These are phyloP conservation scores for Microdochium trichocladiopsis DNA, from an alignment of 2,329 filamentous ascomycete species.

Conservation along the genomic window DNA sequence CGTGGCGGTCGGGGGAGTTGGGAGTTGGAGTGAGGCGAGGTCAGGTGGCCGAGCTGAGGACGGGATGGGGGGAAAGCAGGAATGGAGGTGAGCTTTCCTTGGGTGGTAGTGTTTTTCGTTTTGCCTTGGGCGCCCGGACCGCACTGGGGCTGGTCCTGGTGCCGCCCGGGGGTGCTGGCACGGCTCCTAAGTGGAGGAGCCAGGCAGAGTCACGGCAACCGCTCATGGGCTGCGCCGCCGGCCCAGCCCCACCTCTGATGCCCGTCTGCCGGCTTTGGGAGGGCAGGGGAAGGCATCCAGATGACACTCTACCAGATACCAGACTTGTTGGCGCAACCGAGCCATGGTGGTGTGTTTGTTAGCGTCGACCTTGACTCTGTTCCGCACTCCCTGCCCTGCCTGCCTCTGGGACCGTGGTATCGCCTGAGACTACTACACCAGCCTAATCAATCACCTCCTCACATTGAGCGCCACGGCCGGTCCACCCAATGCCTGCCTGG, in stretches of 20 bases:
- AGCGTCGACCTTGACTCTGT: no score
- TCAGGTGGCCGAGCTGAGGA: not conserved
- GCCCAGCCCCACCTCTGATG: not conserved
- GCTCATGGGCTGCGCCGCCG: not conserved
- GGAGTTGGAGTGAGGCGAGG: not conserved
- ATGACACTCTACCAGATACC: not conserved
- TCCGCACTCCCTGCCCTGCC: no score
- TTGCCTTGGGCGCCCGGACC: conserved; percentile 1
- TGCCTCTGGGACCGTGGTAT: no score
- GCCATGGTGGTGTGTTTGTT: no score
- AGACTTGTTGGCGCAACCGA: no score
- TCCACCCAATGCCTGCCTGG: no score
- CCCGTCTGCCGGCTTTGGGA: not conserved
- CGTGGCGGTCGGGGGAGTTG: not conserved
- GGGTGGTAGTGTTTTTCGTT: not conserved
- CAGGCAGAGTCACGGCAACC: not conserved
- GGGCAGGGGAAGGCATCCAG: not conserved
- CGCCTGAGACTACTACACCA: no score
- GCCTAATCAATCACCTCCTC: no score
- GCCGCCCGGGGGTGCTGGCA: not conserved
- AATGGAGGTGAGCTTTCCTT: not conserved
- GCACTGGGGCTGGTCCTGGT: not conserved
- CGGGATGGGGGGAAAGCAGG: not conserved
- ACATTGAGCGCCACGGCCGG: no score
- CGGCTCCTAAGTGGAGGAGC: not conserved